phyloP scores from a whole-genome alignment of 2,329 filamentous ascomycete genomes.

The Calonectria pauciramosa region DNA sequence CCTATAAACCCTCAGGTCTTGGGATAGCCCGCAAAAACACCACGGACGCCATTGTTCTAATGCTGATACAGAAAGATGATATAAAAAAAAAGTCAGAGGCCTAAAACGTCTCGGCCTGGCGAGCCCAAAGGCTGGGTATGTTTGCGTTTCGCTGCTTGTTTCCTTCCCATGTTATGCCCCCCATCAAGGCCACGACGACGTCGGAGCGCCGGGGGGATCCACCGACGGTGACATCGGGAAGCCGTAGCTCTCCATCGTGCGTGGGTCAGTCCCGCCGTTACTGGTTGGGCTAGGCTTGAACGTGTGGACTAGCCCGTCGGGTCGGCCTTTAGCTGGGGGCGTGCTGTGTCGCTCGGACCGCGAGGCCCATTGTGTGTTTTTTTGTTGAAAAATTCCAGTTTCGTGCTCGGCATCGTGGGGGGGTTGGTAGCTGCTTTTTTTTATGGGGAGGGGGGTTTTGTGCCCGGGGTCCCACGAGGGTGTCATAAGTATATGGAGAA shows the following conservation, averaged over 20 bases:
- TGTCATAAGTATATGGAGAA: slow-evolving; percentile 1
- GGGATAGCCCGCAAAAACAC: slow-evolving; percentile 33
- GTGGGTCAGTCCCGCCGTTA: not conserved
- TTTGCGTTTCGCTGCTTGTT: not conserved
- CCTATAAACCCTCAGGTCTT: slow-evolving; percentile 35
- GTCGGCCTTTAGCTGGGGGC: slow-evolving; percentile 27
- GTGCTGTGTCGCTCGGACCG: slow-evolving; percentile 34
- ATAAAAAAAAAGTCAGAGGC: not conserved
- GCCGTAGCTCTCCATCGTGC: slow-evolving; percentile 13
- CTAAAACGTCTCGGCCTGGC: not conserved
- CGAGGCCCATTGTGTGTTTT: slow-evolving; percentile 32
- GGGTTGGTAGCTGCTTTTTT: slow-evolving; percentile 3
- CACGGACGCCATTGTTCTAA: slow-evolving; percentile 36
- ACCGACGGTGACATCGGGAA: slow-evolving; percentile 1
- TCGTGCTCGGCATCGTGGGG: slow-evolving; percentile 29
- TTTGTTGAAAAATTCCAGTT: slow-evolving; percentile 25
- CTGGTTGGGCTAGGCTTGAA: slow-evolving; percentile 9
- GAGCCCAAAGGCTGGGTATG: not conserved
- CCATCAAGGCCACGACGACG: not conserved
- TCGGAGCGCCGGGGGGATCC: not conserved
- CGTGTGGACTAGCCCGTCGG: slow-evolving; percentile 7
- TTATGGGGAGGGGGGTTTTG: not conserved
- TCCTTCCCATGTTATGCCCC: not conserved
- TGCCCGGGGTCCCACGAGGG: not conserved
- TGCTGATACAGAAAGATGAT: slow-evolving; percentile 33